Conservation (phyloP, 345 rosid species). For the Turnera subulata region DNA sequence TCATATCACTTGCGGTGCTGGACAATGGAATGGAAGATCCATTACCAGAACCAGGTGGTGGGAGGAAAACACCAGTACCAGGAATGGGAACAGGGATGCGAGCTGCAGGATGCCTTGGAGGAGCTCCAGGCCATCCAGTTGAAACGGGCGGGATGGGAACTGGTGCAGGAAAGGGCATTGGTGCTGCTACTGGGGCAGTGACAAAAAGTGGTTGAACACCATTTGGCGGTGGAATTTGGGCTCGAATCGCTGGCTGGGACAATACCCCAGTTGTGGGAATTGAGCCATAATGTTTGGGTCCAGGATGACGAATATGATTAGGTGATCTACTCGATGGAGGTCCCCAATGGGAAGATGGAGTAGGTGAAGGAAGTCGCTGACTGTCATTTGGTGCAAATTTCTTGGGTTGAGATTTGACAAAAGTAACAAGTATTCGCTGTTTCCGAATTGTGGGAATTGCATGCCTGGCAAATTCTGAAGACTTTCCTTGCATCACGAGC, state of each 20-base stretch:
- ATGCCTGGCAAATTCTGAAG: conserved; percentile 69
- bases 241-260: conserved; percentile 47
- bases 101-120: conserved; percentile 59
- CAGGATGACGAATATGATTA: conserved; percentile 45
- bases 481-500: conserved; percentile 69
- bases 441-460: conserved; percentile 62
- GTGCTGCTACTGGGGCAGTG: conserved; percentile 43
- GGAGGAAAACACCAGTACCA: conserved; percentile 98
- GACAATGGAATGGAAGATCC: conserved; percentile 31
- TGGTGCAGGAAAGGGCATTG: conserved; percentile 55
- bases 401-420: conserved; percentile 59
- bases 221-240: conserved; percentile 53
- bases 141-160: conserved; percentile 56
- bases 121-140: conserved; percentile 58
- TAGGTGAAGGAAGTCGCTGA: conserved; percentile 31
- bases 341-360: conserved; percentile 51
- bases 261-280: conserved; percentile 42
- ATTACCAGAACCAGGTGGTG: conserved; percentile 55
- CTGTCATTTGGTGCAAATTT: conserved; percentile 33
- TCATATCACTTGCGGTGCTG: conserved; percentile 19
- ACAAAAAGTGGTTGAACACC: conserved; percentile 51
- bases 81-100: conserved; percentile 47
- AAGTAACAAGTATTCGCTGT: conserved; percentile 73
- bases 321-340: conserved; percentile 52
- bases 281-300: conserved; percentile 52